These are phyloP conservation scores for Microbotryum intermedium DNA, from an alignment of 1,284 basidiomycete genomes.

Conservation along the genomic window DNA sequence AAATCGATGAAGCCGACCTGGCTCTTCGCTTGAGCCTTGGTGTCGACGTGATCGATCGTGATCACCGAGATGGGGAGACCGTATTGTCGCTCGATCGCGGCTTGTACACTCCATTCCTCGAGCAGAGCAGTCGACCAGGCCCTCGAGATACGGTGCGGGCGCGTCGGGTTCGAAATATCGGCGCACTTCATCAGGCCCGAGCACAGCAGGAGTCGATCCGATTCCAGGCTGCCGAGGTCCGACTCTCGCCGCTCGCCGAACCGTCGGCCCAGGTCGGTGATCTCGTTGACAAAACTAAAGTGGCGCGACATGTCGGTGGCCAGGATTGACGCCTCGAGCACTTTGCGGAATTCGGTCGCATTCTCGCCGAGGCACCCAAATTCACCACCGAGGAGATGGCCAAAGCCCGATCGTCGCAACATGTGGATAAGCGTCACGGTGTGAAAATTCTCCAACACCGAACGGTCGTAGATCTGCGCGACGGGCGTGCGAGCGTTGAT, in stretches of 20 bases:
- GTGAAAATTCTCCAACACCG: conserved; percentile 87
- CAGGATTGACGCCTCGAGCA: conserved; percentile 68
- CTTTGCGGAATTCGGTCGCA: conserved; percentile 50
- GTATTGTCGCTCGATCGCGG: conserved; percentile 66
- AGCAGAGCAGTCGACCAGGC: conserved; percentile 82
- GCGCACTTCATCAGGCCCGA: conserved; percentile 90
- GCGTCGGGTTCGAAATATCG: conserved; percentile 90
- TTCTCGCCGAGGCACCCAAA: conserved; percentile 33
- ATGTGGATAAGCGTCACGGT: conserved; percentile 71
- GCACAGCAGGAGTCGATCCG: conserved; percentile 63
- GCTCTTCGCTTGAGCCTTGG: conserved; percentile 62
- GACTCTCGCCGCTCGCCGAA: conserved; percentile 36
- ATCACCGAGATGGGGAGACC: conserved; percentile 62
- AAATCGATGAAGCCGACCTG: conserved; percentile 83
- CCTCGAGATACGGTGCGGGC: conserved; percentile 78
- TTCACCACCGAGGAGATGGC: conserved; percentile 40
- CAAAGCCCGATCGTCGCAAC: conserved; percentile 68
- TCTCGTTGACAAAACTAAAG: conserved; percentile 66
- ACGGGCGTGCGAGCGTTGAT: conserved; percentile 85
- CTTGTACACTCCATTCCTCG: conserved; percentile 82
- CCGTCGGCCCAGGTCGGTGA: conserved; percentile 44
- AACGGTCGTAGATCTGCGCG: conserved; percentile 75
- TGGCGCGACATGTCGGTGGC: conserved; percentile 92
- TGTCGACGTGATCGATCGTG: conserved; percentile 37
- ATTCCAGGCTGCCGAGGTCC: conserved; percentile 42